Evolutionary conservation across 495 filamentous ascomycete species (phyloP).

Genomic region (Tuber umbilicatum): DNA sequence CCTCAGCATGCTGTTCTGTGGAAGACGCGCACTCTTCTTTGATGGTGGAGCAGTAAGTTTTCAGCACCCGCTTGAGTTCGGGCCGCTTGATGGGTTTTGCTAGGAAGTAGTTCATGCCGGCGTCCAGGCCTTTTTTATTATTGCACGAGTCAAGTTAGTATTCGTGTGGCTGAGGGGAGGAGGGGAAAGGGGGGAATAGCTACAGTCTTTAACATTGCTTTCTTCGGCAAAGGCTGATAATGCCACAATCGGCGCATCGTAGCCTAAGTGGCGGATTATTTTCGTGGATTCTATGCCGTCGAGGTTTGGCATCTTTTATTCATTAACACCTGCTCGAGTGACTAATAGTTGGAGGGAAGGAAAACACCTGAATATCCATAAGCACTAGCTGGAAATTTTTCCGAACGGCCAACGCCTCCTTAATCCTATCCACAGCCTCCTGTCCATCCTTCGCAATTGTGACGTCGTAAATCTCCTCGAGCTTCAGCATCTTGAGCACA

Average conservation of each 20-base stretch:
- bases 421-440: constrained; percentile 80
- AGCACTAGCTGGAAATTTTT: constrained; percentile 76
- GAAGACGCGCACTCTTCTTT: constrained; percentile 46
- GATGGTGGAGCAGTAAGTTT: constrained; percentile 54
- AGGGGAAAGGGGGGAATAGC: constrained; percentile 62
- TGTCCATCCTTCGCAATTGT: constrained; percentile 80
- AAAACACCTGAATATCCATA: constrained; percentile 64
- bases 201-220: constrained; percentile 74
- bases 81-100: constrained; percentile 79
- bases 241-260: constrained; percentile 82
- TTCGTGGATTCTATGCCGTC: constrained; percentile 82
- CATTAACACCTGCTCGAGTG: not conserved
- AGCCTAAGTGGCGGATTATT: constrained; percentile 81
- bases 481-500: constrained; percentile 66
- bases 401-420: constrained; percentile 66
- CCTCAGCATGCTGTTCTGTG: not conserved
- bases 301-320: constrained; percentile 76
- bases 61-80: constrained; percentile 74
- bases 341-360: not conserved
- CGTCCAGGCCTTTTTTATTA: constrained; percentile 37
- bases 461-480: constrained; percentile 67
- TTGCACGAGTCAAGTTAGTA: constrained; percentile 18
- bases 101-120: constrained; percentile 50
- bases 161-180: constrained; percentile 60
- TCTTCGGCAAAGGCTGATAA: constrained; percentile 87